These are phyloP conservation scores for Medicago truncatula DNA, from an alignment of 306 rosid species.

Conservation along the genomic window MtrunA17r5.0-ANR NC_053045.1:42099501-42100000, in stretches of 20 bases:
- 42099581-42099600: too few species aligned
- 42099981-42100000: too few species aligned
- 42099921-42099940: conserved; percentile 54
- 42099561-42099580: too few species aligned
- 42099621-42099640: conserved; percentile 65
- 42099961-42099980: too few species aligned
- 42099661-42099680: conserved; percentile 67
- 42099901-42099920: conserved; percentile 51
- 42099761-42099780: conserved; percentile 69
- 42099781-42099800: conserved; percentile 71
- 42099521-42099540: too few species aligned
- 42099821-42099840: conserved; percentile 60
- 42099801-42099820: conserved; percentile 50
- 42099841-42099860: conserved; percentile 53
- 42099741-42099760: conserved; percentile 66
- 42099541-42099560: too few species aligned
- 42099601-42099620: conserved; percentile 47
- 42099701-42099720: conserved; percentile 75
- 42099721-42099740: conserved; percentile 62
- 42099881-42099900: conserved; percentile 60
- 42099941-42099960: conserved; percentile 27
- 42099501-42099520: too few species aligned
- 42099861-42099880: conserved; percentile 62
- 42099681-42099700: conserved; percentile 60
- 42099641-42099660: conserved; percentile 62